Percentiles rank a stretch among this genome's conserved stretches.
Conservation (phyloP, 257 asterid genomes). For the Fraxinus pennsylvanica region DNA sequence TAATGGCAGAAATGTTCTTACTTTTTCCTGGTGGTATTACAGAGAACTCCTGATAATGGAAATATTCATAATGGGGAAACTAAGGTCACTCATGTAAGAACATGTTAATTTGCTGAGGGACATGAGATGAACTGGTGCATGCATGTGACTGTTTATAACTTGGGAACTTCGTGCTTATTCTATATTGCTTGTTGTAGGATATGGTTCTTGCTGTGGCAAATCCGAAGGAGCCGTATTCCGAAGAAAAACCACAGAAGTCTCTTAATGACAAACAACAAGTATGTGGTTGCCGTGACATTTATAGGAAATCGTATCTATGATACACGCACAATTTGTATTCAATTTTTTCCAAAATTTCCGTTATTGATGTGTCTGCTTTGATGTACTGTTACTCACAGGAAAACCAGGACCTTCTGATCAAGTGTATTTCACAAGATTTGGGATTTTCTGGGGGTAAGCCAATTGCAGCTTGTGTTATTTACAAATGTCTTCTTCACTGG, state of each 20-base stretch:
- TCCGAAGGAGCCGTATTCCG: slow-evolving; percentile 79
- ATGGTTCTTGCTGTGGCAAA: slow-evolving; percentile 50
- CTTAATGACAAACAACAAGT: slow-evolving; percentile 93
- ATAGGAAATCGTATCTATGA: slow-evolving; percentile 5
- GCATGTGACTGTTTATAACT: slow-evolving; percentile 16
- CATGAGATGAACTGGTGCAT: slow-evolving; percentile 9
- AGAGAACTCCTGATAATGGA: slow-evolving; percentile 88
- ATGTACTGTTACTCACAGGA: slow-evolving; percentile 57
- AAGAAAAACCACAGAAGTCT: slow-evolving; percentile 90
- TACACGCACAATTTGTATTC: slow-evolving; percentile 6
- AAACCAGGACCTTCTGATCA: slow-evolving; percentile 90
- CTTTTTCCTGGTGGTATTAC: slow-evolving; percentile 37
- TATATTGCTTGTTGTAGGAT: slow-evolving; percentile 54
- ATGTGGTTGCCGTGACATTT: slow-evolving; percentile 31
- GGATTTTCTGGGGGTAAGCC: slow-evolving; percentile 97
- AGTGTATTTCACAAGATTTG: slow-evolving; percentile 92
- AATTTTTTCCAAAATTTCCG: not conserved
- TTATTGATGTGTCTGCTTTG: slow-evolving; percentile 10
- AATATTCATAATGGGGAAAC: slow-evolving; percentile 63
- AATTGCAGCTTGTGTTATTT: slow-evolving; percentile 88
- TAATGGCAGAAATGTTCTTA: slow-evolving; percentile 31
- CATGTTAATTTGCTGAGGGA: slow-evolving; percentile 2
- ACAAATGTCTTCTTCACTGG: slow-evolving; percentile 98
- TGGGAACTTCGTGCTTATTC: slow-evolving; percentile 17
- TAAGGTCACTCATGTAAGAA: slow-evolving; percentile 55